Evolutionary conservation across 371 early-diverging fungal genomes (phyloP), one percentile per base, ranked within the genome.

Genomic region (Dentiscutata heterogama): DNA sequence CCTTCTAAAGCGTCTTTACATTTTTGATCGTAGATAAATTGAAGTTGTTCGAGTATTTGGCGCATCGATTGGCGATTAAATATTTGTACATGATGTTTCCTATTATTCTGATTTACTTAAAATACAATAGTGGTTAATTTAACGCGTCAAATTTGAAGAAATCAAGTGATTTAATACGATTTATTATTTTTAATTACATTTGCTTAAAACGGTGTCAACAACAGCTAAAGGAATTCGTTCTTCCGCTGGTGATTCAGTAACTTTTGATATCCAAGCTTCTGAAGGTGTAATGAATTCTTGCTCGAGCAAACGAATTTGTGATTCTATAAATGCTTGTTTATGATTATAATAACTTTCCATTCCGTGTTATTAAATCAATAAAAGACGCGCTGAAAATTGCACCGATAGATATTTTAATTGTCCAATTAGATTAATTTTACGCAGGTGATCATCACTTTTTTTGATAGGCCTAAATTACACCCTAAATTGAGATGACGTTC

Each of bases 21-120:
- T 29, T 78, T 65, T 63, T 78, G 67, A 14, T 67, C 46, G 1
- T 29, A 31, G 14, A 78, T n/a, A 6, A 53, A 53, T 18, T 42
- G 53, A 67, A 78, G 67, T 63, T 67, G 79, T n/a, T 78, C 68
- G 51, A 78, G 51, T 29, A 78, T 22, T 78, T 78, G 79, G 27
- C 79, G 67, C 51, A 78, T 60, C 5, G 67, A 25, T 64, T 78
- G 79, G 13, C 56, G 65, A 67, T 60, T 78, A 54, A 78, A 78
- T 20, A 25, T 67, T 27, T 67, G 67, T 51, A 35, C 29, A 67
- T 54, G 22, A 35, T 78, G 67, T 67, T 51, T 78, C 64, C 35
- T 63, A 78, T 51, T 67, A 16, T 25, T 67, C 25, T 20, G 65
- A 25, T 67, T 78, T 27, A 78, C 79, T 78, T 56, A 56, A 20